Conservation (phyloP, 1,139 yeast species). For the Pichia sp. region DNA sequence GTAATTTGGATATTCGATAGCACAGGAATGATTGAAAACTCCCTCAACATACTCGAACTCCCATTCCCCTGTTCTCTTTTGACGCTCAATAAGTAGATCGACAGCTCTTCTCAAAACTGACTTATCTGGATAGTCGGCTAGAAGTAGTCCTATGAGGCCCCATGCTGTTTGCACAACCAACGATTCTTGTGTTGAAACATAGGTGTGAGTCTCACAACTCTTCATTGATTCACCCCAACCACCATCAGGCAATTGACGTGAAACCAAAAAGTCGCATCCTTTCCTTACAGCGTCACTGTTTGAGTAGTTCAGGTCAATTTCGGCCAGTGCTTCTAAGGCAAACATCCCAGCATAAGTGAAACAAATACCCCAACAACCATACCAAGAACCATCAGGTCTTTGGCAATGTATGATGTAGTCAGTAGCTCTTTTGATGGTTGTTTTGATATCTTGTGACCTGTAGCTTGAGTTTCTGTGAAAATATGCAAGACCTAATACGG, state of each 20-base stretch:
- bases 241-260: constrained; percentile 79
- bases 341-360: constrained; percentile 97
- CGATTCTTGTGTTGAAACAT: constrained; percentile 58
- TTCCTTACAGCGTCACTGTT: constrained; percentile 58
- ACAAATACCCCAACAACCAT: constrained; percentile 98
- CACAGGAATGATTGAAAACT: constrained; percentile 89
- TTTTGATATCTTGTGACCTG: constrained; percentile 56
- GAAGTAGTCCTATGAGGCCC: constrained; percentile 77
- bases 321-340: constrained; percentile 84
- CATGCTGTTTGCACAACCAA: constrained; percentile 89
- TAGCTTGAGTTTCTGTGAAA: constrained; percentile 66
- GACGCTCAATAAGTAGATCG: constrained; percentile 60
- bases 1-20: constrained; percentile 94
- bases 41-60: constrained; percentile 85
- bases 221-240: constrained; percentile 96
- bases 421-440: constrained; percentile 70
- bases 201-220: constrained; percentile 77
- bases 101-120: constrained; percentile 62
- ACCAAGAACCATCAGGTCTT: constrained; percentile 87
- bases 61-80: constrained; percentile 79
- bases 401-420: constrained; percentile 67
- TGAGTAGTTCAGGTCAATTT: constrained; percentile 59
- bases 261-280: constrained; percentile 82
- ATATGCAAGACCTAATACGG: constrained; percentile 81
- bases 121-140: constrained; percentile 76